Conservation (phyloP, 176 grass and related monocot genomes). For the Triticum dicoccoides region DNA sequence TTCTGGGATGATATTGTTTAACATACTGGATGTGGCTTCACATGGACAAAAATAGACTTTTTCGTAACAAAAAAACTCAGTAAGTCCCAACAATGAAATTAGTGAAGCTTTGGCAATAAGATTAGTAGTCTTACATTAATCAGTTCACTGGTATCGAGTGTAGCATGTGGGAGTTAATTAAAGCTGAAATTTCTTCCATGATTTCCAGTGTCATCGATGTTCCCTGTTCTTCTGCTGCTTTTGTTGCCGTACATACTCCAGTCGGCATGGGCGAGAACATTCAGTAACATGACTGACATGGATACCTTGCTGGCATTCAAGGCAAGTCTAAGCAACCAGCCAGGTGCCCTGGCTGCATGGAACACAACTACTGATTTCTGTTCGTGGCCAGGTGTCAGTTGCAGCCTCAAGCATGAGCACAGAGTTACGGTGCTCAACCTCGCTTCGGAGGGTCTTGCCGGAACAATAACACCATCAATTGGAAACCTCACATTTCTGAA, state of each 20-base stretch:
- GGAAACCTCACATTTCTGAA: slow-evolving; percentile 29
- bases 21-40: too few relatives aligned
- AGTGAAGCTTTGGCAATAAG: neutral
- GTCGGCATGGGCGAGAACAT: neutral
- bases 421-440: slow-evolving; percentile 11
- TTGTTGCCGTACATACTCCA: neutral
- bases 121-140: neutral
- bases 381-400: slow-evolving; percentile 18
- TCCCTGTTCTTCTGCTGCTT: neutral
- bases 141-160: neutral
- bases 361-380: neutral
- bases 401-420: slow-evolving; percentile 8
- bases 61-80: too few relatives aligned
- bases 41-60: too few relatives aligned
- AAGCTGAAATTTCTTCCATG: neutral
- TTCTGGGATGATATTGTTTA: too few relatives aligned
- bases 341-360: neutral
- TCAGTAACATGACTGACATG: neutral
- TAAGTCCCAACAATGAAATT: too few relatives aligned
- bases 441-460: neutral
- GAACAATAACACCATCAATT: slow-evolving; percentile 5
- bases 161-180: neutral
- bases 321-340: neutral
- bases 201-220: neutral
- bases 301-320: slow-evolving; percentile 6